A percentile compares a stretch with the other conserved stretches of the same genome.
Conservation (phyloP, 2,329 filamentous ascomycete genomes). For the Cordyceps fumosorosea region DNA sequence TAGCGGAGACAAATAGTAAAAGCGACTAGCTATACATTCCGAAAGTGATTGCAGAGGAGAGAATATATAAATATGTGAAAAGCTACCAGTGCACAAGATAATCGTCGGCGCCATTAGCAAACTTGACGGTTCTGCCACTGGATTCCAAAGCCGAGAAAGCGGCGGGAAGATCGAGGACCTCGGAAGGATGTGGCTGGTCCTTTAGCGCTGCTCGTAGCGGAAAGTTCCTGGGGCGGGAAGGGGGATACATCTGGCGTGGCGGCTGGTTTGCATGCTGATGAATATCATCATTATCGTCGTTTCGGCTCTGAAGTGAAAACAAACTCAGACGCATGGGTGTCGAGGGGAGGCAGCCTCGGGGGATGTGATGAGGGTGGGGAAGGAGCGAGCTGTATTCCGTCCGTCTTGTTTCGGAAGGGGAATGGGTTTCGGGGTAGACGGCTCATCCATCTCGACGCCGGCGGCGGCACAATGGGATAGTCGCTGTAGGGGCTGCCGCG, state of each 20-base stretch:
- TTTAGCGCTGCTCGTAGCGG: neutral
- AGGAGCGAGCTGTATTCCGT: neutral
- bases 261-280: neutral
- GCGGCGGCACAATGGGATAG: neutral
- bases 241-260: neutral
- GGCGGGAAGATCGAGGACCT: neutral
- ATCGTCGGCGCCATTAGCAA: neutral
- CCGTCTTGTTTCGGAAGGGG: neutral
- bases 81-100: neutral
- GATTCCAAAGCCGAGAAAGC: neutral
- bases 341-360: neutral
- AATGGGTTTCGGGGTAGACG: conserved; percentile 2
- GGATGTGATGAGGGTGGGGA: neutral
- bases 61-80: neutral
- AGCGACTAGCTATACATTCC: neutral
- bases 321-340: neutral
- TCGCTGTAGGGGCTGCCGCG: neutral
- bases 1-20: neutral
- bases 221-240: neutral
- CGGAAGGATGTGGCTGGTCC: neutral
- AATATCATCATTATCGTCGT: conserved; percentile 3
- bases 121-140: neutral
- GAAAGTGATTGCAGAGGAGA: neutral
- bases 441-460: neutral
- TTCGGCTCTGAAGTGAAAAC: neutral